Evolutionary conservation across 352 stramenopile genomes (phyloP), one percentile per base, ranked within the genome.

Genomic region (Phytophthora gonapodyides): DNA sequence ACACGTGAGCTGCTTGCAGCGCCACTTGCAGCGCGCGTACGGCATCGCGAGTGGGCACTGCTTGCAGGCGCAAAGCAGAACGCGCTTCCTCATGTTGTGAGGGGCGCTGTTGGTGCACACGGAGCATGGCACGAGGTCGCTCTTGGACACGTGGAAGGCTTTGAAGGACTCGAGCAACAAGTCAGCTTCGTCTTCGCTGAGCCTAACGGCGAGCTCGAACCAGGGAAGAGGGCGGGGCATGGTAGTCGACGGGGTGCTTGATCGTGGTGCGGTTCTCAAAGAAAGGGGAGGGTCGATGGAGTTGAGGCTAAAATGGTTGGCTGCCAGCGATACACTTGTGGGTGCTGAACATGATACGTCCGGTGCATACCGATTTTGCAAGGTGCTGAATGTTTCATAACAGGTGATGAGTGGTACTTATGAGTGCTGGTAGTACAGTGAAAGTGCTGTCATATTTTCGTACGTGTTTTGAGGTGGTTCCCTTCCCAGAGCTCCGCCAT

Each of bases 51-150:
- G 19, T n/a, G 37, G 5, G 24, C 37, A 57, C 21, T 57, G 36
- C 5, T n/a, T 45, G 37, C 49, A 57, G 13, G 49, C 21, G 24
- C 37, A 24, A 24, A 57, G 49, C 7, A 57, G 37, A 12, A 47
- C 30, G 12, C 37, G 37, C 49, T 57, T 48, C 13, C 37, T 42
- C 49, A 57, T 47, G 15, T 57, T 48, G 21, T 57, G 36, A n/a
- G 45, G 45, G 45, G 16, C 3, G 45, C 15, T 27, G 45, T 41
- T 31, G 15, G 27, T 52, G 16, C 45, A 52, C 1, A 41, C 45
- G 11, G 45, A 10, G 31, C 45, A 52, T 33, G 30, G 45, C 4
- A 16, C 45, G 38, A 31, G 45, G 9, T 24, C 45, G 10, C 27
- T 52, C 31, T 41, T 27, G 5, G 15, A 16, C n/a, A 42, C 30